phyloP scores from a whole-genome alignment of 2,329 filamentous ascomycete genomes.

The Colletotrichum orchidophilum region DNA sequence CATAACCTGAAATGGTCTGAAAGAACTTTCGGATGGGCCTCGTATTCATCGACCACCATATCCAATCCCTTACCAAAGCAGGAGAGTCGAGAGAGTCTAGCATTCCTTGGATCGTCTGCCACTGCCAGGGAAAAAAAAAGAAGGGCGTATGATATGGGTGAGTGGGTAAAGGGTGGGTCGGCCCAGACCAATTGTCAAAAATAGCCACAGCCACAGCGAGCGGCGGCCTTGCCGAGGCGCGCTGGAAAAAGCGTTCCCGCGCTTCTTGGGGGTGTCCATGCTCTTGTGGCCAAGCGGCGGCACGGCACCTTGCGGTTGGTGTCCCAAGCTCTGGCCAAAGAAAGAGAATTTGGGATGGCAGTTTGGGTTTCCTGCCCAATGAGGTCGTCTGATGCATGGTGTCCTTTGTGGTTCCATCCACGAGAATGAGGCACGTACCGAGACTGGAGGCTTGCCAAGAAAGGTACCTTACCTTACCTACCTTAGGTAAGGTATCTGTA shows the following conservation, averaged over 20 bases:
- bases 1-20: not conserved
- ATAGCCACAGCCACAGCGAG: conserved; percentile 30
- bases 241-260: not conserved
- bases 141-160: not conserved
- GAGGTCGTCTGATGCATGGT: not conserved
- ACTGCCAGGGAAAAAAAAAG: not conserved
- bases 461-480: not conserved
- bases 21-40: not conserved
- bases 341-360: conserved; percentile 13
- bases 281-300: not conserved
- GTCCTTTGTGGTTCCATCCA: conserved; percentile 2
- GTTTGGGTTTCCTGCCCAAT: not conserved
- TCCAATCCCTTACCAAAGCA: not conserved
- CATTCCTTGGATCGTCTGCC: not conserved
- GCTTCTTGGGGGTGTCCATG: not conserved
- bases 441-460: not conserved
- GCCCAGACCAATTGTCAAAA: conserved; percentile 13
- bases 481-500: no score
- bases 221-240: conserved; percentile 24
- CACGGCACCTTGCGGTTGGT: not conserved
- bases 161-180: not conserved
- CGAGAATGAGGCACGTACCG: conserved; percentile 2
- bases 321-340: not conserved
- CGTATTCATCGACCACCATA: conserved; percentile 23
- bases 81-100: not conserved